Conservation (phyloP, 495 filamentous ascomycete genomes). For the Rusavskia elegans region DNA sequence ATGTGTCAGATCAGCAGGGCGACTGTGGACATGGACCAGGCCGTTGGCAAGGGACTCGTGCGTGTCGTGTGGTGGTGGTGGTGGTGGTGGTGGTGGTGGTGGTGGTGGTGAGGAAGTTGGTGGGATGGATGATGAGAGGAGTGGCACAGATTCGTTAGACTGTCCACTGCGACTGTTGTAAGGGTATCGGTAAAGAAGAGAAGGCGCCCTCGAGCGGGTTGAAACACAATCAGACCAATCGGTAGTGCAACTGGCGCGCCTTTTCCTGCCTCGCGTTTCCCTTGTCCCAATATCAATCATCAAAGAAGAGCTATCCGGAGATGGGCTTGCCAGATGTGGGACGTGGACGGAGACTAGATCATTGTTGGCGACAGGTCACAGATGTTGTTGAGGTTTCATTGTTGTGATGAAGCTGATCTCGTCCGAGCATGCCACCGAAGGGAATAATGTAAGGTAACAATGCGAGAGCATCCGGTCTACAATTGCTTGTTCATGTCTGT, state of each 20-base stretch:
- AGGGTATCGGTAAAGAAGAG: background rate
- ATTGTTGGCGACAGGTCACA: too few species aligned
- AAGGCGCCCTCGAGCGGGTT: background rate
- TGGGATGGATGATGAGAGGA: background rate
- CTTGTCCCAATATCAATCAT: too few species aligned
- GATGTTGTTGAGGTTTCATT: too few species aligned
- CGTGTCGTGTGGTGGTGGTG: background rate
- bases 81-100: background rate
- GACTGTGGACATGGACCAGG: background rate
- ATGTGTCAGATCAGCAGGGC: background rate
- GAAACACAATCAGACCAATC: background rate
- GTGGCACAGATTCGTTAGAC: background rate
- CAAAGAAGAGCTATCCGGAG: too few species aligned
- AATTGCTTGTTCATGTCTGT: too few species aligned
- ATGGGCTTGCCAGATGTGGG: too few species aligned
- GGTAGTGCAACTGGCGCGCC: background rate
- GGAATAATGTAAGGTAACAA: too few species aligned
- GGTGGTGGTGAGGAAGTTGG: background rate
- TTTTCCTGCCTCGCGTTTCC: background rate
- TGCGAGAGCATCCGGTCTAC: too few species aligned
- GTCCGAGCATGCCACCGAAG: too few species aligned
- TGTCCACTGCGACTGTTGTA: background rate
- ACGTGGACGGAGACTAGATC: too few species aligned
- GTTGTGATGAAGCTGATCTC: too few species aligned
- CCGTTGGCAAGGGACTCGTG: background rate